Base-by-base conservation (phyloP, 495 filamentous ascomycete species). In the Entonaema liquescens region DNA sequence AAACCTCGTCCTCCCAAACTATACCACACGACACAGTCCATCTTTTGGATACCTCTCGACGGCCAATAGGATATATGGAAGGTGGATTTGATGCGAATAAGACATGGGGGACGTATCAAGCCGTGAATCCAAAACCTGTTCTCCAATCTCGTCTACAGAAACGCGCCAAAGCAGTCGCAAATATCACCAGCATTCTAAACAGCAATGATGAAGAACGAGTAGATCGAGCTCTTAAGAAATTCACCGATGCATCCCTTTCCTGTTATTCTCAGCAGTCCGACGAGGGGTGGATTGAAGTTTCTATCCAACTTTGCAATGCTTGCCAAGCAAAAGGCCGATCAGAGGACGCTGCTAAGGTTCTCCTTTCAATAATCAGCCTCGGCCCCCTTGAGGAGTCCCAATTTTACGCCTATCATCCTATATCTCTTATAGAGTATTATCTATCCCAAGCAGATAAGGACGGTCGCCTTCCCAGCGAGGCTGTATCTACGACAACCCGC, bases 331-430 rank as follows among this genome's bases (percentile, higher is more conserved):
- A 66, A 29, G 73, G 61, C 1, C 72, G 67, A 33, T 72, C 76
- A 28, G 77, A 79, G 1, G 74, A 76, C 21, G 79, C 80, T 1
- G 71, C 54, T 7, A 69, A 66, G 19, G 59, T 87, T 5, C 65
- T 84, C 2, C 13, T 38, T 13, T n/a, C 40, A 19, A 64, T 83
- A 1, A 26, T 78, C 19, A 28, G 25, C 4, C 55, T 74, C 3
- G 79, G 77, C 0, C 49, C 74, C 1, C 42, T 86, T 0, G 60
- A 77, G 3, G 80, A 83, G 59, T 65, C 54, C 7, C 65, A 71
- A 28, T 85, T 77, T 47, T 68, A 79, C 19, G 70, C 63, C 25
- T 76, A 81, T 38, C 35, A 76, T 0, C 81, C 83, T 28, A 28
- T 76, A 2, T 2, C 61, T 7, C 68, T 84, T 17, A 74, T 84